phyloP scores from a whole-genome alignment of 2,329 filamentous ascomycete species.

The Microcyclosporella mali region DNA sequence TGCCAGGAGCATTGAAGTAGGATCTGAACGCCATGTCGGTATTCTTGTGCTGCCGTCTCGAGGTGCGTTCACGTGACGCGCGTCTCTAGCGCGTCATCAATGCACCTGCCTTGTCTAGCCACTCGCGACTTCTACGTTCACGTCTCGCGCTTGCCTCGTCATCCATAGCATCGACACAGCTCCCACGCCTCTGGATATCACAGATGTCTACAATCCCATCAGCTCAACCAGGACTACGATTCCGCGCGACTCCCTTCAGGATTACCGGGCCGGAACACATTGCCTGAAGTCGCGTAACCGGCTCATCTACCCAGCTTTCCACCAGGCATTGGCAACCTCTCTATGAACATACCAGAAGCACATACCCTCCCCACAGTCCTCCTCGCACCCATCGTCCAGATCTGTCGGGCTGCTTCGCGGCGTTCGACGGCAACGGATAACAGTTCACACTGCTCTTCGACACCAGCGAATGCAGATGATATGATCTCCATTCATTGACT shows the following conservation, averaged over 20 bases:
- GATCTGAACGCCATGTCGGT: too few relatives aligned
- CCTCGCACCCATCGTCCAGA: constrained; percentile 64
- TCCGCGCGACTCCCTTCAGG: constrained; percentile 4
- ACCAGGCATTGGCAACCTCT: constrained; percentile 22
- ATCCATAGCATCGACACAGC: too few relatives aligned
- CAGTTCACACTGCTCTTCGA: constrained; percentile 28
- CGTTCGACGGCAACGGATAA: constrained; percentile 13
- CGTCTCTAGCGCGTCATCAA: constrained; percentile 4
- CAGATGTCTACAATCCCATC: constrained; percentile 7
- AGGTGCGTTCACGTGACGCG: constrained; percentile 2
- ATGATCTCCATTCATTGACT: constrained; percentile 42
- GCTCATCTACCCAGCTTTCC: constrained; percentile 10
- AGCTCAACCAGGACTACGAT: constrained; percentile 2
- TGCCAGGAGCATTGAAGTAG: too few relatives aligned
- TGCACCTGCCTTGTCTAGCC: too few relatives aligned
- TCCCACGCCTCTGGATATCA: constrained; percentile 6
- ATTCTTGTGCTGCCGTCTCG: too few relatives aligned
- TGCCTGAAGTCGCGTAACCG: constrained; percentile 17
- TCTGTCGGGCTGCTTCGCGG: constrained; percentile 46
- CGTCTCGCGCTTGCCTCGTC: too few relatives aligned
- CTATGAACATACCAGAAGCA: constrained; percentile 49
- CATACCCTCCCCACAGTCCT: constrained; percentile 73
- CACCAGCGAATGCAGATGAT: constrained; percentile 7
- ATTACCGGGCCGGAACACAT: constrained; percentile 2
- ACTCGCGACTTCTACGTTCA: too few relatives aligned